Evolutionary conservation across 371 early-diverging fungal genomes (phyloP), one percentile per base, ranked within the genome.

Genomic region (Lichtheimia ramosa): DNA sequence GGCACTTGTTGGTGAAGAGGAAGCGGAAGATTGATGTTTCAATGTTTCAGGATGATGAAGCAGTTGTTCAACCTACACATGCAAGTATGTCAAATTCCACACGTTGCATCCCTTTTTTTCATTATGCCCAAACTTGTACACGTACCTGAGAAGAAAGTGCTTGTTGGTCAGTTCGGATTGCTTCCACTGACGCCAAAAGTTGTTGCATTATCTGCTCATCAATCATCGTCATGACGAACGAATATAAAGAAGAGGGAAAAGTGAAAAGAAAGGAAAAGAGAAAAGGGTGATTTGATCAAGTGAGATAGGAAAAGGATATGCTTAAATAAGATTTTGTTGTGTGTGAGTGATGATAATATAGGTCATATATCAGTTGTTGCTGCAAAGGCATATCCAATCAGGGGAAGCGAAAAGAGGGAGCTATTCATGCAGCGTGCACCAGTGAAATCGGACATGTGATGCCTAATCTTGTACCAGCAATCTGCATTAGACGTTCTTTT

Each of bases 161-260:
- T 15, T 55, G 24, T 54, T 76, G 76, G 34, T 73, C 73, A 20
- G 42, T 40, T 18, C 64, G 54, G 18, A 76, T 48, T 7, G 61
- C 56, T 21, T 76, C 76, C 48, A 76, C 61, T 7, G 61, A 69
- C 16, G 62, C 55, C 61, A 76, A 62, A 15, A 64, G 59, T 39
- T 76, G 62, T 7, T 70, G 21, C 6, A 69, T 46, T 12, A 54
- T 46, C 46, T 69, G 65, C 14, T 75, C 69, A 13, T 68, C 59
- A 3, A 56, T 28, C 7, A 48, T 13, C 13, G n/a, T 28, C 56
- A 43, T 43, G 13, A 43, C 15, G 46, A 40, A 43, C 41, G n/a
- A 55, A 54, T 49, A 39, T 21, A 27, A 40, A 48, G 53, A 41
- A 51, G 54, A 55, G 48, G 43, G 50, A 34, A 8, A 71, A 13